These are phyloP conservation scores for Didymella segeticola DNA, from an alignment of 2,329 filamentous ascomycete genomes.

Conservation along the genomic window DNA sequence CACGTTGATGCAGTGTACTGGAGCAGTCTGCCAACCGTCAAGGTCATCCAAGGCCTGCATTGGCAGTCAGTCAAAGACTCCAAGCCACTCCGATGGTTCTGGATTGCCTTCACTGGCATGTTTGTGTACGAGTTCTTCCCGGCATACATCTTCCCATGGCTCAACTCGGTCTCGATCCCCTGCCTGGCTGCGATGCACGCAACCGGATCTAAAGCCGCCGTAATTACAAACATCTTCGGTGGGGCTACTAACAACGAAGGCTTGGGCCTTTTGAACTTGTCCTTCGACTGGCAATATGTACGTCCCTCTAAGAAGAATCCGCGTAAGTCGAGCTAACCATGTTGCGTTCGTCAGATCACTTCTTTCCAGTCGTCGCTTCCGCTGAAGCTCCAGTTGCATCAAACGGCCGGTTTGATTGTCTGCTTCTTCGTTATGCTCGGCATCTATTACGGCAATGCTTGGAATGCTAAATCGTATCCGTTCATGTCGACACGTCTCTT, in stretches of 20 bases:
- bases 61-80: constrained; percentile 24
- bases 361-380: constrained; percentile 26
- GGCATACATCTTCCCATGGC: constrained; percentile 27
- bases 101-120: constrained; percentile 26
- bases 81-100: constrained; percentile 25
- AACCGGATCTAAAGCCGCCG: constrained; percentile 20
- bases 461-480: constrained; percentile 18
- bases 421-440: constrained; percentile 22
- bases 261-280: constrained; percentile 18
- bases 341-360: constrained; percentile 10
- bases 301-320: not conserved
- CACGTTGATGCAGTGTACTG: constrained; percentile 26
- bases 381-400: constrained; percentile 22
- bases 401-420: constrained; percentile 15
- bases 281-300: constrained; percentile 28
- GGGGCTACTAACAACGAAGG: constrained; percentile 24
- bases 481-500: constrained; percentile 27
- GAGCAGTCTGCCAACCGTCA: constrained; percentile 25
- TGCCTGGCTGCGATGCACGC: constrained; percentile 24
- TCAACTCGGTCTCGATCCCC: constrained; percentile 25
- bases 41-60: constrained; percentile 24
- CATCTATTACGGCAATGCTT: constrained; percentile 25
- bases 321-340: not conserved
- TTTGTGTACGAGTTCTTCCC: constrained; percentile 25
- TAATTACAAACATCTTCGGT: constrained; percentile 23